Evolutionary conservation across 2,329 filamentous ascomycete species (phyloP).

Genomic region (Alternaria sp.): DNA sequence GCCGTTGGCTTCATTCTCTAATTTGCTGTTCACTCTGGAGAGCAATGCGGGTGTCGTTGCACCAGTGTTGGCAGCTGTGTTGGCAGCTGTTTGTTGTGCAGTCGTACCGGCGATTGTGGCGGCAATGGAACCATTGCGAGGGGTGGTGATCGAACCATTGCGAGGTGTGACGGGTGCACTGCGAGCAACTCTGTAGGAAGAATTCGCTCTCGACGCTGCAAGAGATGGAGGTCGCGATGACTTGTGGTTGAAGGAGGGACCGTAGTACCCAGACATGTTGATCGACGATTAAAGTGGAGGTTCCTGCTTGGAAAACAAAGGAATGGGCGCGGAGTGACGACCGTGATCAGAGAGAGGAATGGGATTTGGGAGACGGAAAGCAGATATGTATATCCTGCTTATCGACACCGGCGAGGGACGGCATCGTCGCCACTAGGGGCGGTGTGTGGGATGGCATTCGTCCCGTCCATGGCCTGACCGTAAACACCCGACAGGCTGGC

Average conservation of each 20-base stretch:
- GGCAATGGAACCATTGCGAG: constrained; percentile 18
- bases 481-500: constrained; percentile 12
- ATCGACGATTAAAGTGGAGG: background rate
- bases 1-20: constrained; percentile 3
- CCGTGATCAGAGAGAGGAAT: background rate
- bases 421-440: constrained; percentile 8
- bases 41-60: constrained; percentile 17
- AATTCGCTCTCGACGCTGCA: constrained; percentile 22
- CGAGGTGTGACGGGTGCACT: constrained; percentile 20
- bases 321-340: background rate
- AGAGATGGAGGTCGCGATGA: constrained; percentile 19
- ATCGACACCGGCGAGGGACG: constrained; percentile 4
- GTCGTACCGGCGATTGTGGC: constrained; percentile 17
- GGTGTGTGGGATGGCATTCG: constrained; percentile 2
- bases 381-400: background rate
- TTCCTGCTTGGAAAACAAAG: constrained; percentile 1
- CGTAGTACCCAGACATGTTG: constrained; percentile 25
- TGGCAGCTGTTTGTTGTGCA: constrained; percentile 16
- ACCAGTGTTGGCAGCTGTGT: constrained; percentile 19
- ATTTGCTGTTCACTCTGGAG: constrained; percentile 21
- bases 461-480: constrained; percentile 9
- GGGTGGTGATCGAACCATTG: constrained; percentile 19
- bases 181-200: constrained; percentile 14
- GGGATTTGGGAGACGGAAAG: background rate
- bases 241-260: constrained; percentile 20